A percentile compares a stretch with the other conserved stretches of the same genome.
Evolutionary conservation across 225 moss, liverwort and hornwort genomes (phyloP).

Genomic region (Marchantia paleacea): DNA sequence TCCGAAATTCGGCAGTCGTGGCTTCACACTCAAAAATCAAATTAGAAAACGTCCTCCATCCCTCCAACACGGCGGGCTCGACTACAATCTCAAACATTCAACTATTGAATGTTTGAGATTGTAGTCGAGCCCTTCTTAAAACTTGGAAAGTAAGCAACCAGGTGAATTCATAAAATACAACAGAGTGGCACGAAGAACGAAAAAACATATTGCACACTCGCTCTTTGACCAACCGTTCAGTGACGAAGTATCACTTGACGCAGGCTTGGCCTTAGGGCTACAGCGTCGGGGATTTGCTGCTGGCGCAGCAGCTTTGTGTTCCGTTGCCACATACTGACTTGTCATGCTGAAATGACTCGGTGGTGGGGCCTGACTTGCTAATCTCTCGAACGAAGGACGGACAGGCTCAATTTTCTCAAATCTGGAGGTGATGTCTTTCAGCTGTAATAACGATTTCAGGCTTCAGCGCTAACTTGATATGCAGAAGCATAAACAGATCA

Average conservation of each 20-base stretch:
- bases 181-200: neutral
- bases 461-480: neutral
- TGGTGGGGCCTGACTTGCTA: constrained; percentile 46
- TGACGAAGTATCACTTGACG: constrained; percentile 30
- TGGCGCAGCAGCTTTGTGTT: constrained; percentile 46
- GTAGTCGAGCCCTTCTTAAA: neutral
- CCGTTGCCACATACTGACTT: constrained; percentile 41
- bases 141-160: neutral
- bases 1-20: neutral
- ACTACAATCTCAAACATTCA: neutral
- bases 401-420: constrained; percentile 86
- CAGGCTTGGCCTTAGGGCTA: constrained; percentile 70
- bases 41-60: no score
- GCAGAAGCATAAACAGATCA: neutral
- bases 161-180: neutral
- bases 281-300: constrained; percentile 57
- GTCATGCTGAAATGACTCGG: constrained; percentile 40
- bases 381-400: constrained; percentile 50
- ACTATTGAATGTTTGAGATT: neutral
- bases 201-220: neutral
- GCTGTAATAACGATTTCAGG: constrained; percentile 36
- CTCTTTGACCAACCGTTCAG: constrained; percentile 16
- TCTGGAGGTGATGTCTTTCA: constrained; percentile 71
- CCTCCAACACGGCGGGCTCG: neutral
- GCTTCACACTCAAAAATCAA: neutral